phyloP scores from a whole-genome alignment of 306 rosid genomes.

The Prunus fruticosa region DNA sequence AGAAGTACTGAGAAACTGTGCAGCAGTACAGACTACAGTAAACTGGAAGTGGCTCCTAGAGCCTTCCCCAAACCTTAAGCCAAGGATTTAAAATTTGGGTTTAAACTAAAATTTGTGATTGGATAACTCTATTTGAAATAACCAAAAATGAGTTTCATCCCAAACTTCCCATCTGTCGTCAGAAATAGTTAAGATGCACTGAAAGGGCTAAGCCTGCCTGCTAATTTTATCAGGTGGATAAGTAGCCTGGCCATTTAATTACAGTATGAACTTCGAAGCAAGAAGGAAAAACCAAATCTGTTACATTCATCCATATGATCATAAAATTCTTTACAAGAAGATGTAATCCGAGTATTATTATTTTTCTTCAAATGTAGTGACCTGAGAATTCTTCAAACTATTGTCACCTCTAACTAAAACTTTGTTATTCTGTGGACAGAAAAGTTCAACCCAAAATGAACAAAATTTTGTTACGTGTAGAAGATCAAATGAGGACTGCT shows the following conservation, averaged over 20 bases:
- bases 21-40: not conserved
- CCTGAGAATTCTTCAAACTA: conserved; percentile 1
- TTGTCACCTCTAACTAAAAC: not conserved
- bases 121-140: too few relatives aligned
- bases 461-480: not conserved
- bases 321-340: too few relatives aligned
- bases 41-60: not conserved
- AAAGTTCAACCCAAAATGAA: not conserved
- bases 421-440: not conserved
- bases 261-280: not conserved
- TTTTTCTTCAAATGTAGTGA: not conserved
- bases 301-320: too few relatives aligned
- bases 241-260: too few relatives aligned
- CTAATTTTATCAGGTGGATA: too few relatives aligned
- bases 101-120: too few relatives aligned
- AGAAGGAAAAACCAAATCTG: too few relatives aligned
- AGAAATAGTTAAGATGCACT: too few relatives aligned
- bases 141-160: too few relatives aligned
- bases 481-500: not conserved
- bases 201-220: too few relatives aligned
- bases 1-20: conserved; percentile 5
- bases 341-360: not conserved
- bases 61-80: not conserved
- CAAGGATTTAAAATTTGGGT: too few relatives aligned
- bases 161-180: too few relatives aligned